Evolutionary conservation across 1,284 basidiomycete species (phyloP).

Genomic region (Inonotus hispidus): DNA sequence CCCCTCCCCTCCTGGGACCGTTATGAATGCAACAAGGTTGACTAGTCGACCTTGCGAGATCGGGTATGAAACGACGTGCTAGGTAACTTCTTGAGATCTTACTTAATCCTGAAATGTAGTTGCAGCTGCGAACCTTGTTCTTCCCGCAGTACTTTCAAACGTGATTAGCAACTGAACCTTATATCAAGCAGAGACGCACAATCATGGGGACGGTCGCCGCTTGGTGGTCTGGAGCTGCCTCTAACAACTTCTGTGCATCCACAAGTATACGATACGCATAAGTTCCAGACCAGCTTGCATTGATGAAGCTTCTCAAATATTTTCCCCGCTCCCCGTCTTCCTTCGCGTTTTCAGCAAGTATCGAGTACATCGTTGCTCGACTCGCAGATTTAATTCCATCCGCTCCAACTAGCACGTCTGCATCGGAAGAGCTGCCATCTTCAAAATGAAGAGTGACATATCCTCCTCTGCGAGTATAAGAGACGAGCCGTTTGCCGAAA

Average conservation of each 20-base stretch:
- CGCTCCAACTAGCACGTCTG: constrained; percentile 40
- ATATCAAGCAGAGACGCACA: constrained; percentile 4
- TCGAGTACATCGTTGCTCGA: constrained; percentile 31
- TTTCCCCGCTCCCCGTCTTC: constrained; percentile 6
- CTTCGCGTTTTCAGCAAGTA: constrained; percentile 20
- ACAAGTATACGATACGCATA: constrained; percentile 37
- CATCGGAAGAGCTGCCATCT: constrained; percentile 31
- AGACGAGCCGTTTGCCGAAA: constrained; percentile 28
- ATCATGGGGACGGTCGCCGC: constrained; percentile 23
- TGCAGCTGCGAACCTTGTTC: constrained; percentile 32
- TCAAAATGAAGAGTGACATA: constrained; percentile 30
- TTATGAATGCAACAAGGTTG: constrained; percentile 24
- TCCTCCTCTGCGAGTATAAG: constrained; percentile 21
- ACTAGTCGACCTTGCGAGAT: constrained; percentile 24
- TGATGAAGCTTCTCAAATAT: constrained; percentile 22
- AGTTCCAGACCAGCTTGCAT: constrained; percentile 40
- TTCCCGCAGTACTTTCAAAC: constrained; percentile 38
- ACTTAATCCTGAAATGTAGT: not conserved
- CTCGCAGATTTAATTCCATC: constrained; percentile 40
- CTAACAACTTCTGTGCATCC: constrained; percentile 29
- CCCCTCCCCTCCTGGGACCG: constrained; percentile 21
- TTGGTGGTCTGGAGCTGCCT: constrained; percentile 31
- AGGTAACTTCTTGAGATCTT: constrained; percentile 28
- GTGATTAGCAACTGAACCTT: not conserved
- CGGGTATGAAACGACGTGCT: constrained; percentile 28